phyloP scores from a whole-genome alignment of 768 basidiomycete genomes.

The Filobasidium floriforme region DNA sequence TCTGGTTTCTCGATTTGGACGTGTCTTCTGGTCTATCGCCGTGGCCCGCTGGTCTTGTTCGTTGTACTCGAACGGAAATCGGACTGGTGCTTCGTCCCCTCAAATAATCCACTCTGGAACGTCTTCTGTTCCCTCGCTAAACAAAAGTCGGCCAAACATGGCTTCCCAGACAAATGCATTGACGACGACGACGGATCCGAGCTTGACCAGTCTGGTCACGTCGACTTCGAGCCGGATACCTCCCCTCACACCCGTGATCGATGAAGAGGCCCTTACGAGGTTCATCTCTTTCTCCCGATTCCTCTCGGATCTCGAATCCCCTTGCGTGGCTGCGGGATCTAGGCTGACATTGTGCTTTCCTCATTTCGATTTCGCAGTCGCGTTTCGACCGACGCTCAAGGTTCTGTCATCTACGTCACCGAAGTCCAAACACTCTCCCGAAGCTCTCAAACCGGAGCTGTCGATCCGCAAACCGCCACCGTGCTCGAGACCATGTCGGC shows the following conservation, averaged over 20 bases:
- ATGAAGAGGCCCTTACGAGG: neutral
- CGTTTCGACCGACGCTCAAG: slow-evolving; percentile 28
- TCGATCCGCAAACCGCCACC: slow-evolving; percentile 5
- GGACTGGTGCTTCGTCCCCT: too few species aligned
- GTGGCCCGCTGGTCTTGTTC: neutral
- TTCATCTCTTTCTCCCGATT: slow-evolving; percentile 5
- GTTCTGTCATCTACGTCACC: slow-evolving; percentile 31
- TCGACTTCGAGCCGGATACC: neutral
- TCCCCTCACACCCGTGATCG: neutral
- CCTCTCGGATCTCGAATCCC: neutral
- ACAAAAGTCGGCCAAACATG: too few species aligned
- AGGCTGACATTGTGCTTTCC: neutral
- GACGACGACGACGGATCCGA: too few species aligned
- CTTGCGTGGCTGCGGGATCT: neutral
- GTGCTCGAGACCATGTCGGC: slow-evolving; percentile 25
- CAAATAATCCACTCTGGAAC: too few species aligned
- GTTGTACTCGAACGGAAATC: too few species aligned
- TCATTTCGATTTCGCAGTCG: slow-evolving; percentile 7
- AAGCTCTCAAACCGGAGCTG: neutral
- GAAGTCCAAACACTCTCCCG: slow-evolving; percentile 23
- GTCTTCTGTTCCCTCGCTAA: too few species aligned
- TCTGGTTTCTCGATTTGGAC: too few species aligned
- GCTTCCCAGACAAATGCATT: too few species aligned
- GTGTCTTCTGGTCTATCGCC: neutral
- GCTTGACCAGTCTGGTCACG: too few species aligned